These are phyloP conservation scores for Alliaria petiolata DNA, from an alignment of 345 rosid genomes.

Conservation along the genomic window DNA sequence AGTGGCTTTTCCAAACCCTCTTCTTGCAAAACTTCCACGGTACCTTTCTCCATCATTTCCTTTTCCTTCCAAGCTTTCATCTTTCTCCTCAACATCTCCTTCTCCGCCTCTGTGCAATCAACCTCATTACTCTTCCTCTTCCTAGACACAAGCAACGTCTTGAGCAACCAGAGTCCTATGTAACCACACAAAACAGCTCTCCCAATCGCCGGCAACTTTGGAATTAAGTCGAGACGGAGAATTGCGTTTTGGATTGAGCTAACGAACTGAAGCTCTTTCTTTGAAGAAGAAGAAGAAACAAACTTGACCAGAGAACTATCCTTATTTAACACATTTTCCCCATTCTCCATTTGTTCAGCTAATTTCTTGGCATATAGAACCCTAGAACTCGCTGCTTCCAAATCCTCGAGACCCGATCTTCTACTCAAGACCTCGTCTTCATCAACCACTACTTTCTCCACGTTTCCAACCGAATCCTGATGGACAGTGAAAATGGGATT, in stretches of 20 bases:
- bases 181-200: constrained; percentile 46
- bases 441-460: constrained; percentile 51
- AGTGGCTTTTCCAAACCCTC: constrained; percentile 19
- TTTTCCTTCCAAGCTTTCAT: constrained; percentile 57
- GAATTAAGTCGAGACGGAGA: constrained; percentile 36
- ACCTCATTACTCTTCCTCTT: constrained; percentile 41
- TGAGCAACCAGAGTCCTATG: constrained; percentile 48
- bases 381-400: constrained; percentile 37
- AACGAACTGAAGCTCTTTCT: constrained; percentile 37
- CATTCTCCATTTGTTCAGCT: constrained; percentile 66
- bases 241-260: constrained; percentile 33
- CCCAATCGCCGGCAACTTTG: constrained; percentile 46
- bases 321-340: constrained; percentile 53
- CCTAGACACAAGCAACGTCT: constrained; percentile 34
- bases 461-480: constrained; percentile 53
- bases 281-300: constrained; percentile 32
- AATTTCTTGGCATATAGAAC: constrained; percentile 49
- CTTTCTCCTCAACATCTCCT: constrained; percentile 91
- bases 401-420: constrained; percentile 35
- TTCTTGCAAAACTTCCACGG: constrained; percentile 51
- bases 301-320: constrained; percentile 66
- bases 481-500: constrained; percentile 58
- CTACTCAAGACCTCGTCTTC: constrained; percentile 56
- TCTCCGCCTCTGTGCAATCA: constrained; percentile 53
- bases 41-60: constrained; percentile 43